A percentile compares a stretch with the other conserved stretches of the same genome.
These are phyloP conservation scores for Lactarius quietus DNA, from an alignment of 768 basidiomycete species.

Conservation along the genomic window DNA sequence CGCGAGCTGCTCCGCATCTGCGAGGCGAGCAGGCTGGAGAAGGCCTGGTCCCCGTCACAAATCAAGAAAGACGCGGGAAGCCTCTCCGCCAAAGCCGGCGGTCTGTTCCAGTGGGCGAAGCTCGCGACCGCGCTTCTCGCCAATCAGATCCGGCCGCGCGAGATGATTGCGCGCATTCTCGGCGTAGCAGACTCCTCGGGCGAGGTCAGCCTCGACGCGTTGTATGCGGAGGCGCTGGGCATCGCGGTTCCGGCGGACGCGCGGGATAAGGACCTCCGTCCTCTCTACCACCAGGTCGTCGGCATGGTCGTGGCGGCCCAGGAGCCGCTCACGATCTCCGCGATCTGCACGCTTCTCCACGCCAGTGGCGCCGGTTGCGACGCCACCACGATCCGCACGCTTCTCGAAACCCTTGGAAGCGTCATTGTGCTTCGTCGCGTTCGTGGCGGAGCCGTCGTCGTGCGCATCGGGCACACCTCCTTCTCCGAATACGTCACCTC, in stretches of 20 bases:
- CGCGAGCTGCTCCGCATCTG: constrained; percentile 7
- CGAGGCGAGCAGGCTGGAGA: constrained; percentile 3
- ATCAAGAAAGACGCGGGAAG: constrained; percentile 13
- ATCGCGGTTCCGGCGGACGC: constrained; percentile 9
- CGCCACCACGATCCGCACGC: background rate
- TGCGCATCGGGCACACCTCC: constrained; percentile 16
- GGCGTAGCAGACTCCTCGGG: background rate
- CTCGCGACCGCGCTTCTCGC: constrained; percentile 17
- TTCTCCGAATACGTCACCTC: constrained; percentile 22
- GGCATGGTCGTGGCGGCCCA: constrained; percentile 15
- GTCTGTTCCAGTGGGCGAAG: constrained; percentile 27
- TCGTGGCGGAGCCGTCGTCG: constrained; percentile 5
- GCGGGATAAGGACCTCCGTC: constrained; percentile 1
- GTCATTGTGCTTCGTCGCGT: constrained; percentile 9
- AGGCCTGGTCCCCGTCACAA: background rate
- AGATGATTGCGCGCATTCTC: constrained; percentile 15
- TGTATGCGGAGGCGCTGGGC: constrained; percentile 14
- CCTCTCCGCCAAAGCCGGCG: constrained; percentile 17
- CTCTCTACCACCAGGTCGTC: constrained; percentile 14
- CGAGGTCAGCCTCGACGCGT: constrained; percentile 13
- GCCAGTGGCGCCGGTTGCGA: background rate
- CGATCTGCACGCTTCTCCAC: constrained; percentile 11
- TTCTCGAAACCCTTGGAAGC: constrained; percentile 20
- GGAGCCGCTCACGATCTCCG: constrained; percentile 17
- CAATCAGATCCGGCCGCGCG: constrained; percentile 4